Evolutionary conservation across 1,139 yeast genomes (phyloP), one percentile per base, ranked within the genome.

Genomic region (Geotrichum restrictum): DNA sequence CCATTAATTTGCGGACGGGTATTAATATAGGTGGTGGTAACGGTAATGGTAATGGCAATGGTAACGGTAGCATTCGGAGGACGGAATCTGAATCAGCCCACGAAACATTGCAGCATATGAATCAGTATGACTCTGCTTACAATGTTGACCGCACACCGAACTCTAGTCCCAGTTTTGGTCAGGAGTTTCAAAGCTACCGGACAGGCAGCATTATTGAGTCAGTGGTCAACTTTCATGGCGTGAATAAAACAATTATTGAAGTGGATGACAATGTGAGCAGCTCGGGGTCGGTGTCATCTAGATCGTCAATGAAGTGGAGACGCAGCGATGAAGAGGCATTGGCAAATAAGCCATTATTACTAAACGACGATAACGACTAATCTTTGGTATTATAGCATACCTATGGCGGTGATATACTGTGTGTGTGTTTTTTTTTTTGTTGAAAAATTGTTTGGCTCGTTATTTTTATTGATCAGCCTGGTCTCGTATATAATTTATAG

Each of bases 191-290:
- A 61, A 63, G 64, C 41, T 64, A 63, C 51, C 61, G 70, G 38
- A 62, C 85, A 3, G 86, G 88, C 2, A 18, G n/a, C 43, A 83
- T 88, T 54, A 80, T 87, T 56, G 96, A 89, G 68, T 81, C 87
- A 42, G 84, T 88, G 14, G 81, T 88, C 34, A 86, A 85, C 53
- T 87, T 86, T 24, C 83, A 84, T 62, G 97, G 96, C 51, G 88
- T 88, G 16, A 84, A 82, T 62, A 89, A 89, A 72, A 88, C 95
- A 6, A 86, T 89, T 58, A 88, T 89, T 64, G 91, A 84, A 62
- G 81, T 79, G 21, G 42, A 39, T 7, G 18, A 11, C 5, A n/a
- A 39, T 18, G 6, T 21, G 42, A 3, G 22, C 18, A 22, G 16
- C 42, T 7, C 31, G 29, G 29, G 29, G 29, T 24, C 31, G 29